Evolutionary conservation across 257 asterid species (phyloP), one percentile per base, ranked within the genome.

Genomic region (Capsicum baccatum): DNA sequence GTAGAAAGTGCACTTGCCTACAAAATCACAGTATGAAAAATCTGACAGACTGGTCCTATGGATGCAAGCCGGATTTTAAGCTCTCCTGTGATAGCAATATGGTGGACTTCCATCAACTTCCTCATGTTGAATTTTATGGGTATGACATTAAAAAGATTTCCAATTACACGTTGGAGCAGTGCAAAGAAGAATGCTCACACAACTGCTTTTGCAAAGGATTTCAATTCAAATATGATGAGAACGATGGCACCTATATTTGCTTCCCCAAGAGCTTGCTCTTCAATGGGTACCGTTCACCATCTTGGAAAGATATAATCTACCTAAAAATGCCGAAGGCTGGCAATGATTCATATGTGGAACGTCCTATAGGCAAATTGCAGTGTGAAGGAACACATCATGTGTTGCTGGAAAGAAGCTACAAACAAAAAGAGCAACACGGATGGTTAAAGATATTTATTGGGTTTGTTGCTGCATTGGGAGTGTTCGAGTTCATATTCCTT

Each of bases 401-500:
- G 50, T 55, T 83, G 42, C 59, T 6, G 78, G 15, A 64, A 39
- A 83, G 44, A 63, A 68, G 12, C 3, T 33, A 16, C 14, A 8
- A 14, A 54, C 6, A 7, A 69, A 37, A 58, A 57, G 16, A 4
- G 74, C 50, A 37, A 83, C 62, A 58, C 44, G 81, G 81, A 44
- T 17, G 87, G 84, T 2, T 79, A 44, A 21, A 79, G 69, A 19
- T 63, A 84, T 35, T 9, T 57, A 11, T 6, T 79, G 42, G 81
- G 56, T 56, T n/a, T 79, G 3, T 33, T 19, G 55, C 14, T 78
- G 44, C 73, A 79, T 3, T 84, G 81, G 87, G 69, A 79, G 86
- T 79, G 10, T 79, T 58, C 10, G 64, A 58, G 64, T 16, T 58
- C 64, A 16, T 16, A 58, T 58, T 6, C 26, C 64, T 58, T 2